phyloP scores from a whole-genome alignment of 768 basidiomycete species.

The Leccinum imitatum region DNA sequence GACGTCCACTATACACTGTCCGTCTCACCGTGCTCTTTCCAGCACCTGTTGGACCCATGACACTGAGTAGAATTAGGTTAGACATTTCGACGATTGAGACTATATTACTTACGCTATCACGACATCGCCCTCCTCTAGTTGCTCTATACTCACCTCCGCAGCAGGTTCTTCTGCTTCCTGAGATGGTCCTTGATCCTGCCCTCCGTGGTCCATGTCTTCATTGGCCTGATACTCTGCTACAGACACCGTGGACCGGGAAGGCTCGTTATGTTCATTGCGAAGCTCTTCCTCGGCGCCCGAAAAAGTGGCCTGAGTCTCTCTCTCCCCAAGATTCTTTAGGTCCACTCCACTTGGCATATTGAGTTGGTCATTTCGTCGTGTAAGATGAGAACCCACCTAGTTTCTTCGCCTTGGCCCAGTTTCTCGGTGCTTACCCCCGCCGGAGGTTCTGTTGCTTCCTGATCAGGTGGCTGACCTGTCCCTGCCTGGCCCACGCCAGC shows the following conservation, averaged over 20 bases:
- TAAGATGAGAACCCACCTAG: no score
- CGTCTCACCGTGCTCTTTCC: neutral
- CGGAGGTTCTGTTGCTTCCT: neutral
- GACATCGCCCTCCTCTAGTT: neutral
- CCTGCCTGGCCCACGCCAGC: neutral
- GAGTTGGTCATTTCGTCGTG: no score
- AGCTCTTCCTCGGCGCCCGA: no score
- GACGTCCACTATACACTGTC: neutral
- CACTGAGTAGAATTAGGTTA: neutral
- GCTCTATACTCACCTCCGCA: neutral
- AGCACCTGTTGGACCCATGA: neutral
- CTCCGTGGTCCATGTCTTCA: neutral
- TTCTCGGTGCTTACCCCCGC: neutral
- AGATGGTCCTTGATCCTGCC: no score
- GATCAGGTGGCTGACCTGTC: neutral
- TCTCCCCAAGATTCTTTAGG: slow-evolving; percentile 18
- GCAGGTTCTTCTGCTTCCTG: neutral
- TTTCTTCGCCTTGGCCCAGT: neutral
- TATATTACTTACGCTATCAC: neutral
- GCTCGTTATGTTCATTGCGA: neutral
- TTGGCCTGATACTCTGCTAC: neutral
- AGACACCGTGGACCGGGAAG: neutral
- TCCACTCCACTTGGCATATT: slow-evolving; percentile 22
- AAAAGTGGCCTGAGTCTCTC: slow-evolving; percentile 1
- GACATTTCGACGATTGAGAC: neutral